Evolutionary conservation across 164 flowering plant species (phyloP), one percentile per base, ranked within the genome.

Genomic region (Umbilicus rupestris): DNA sequence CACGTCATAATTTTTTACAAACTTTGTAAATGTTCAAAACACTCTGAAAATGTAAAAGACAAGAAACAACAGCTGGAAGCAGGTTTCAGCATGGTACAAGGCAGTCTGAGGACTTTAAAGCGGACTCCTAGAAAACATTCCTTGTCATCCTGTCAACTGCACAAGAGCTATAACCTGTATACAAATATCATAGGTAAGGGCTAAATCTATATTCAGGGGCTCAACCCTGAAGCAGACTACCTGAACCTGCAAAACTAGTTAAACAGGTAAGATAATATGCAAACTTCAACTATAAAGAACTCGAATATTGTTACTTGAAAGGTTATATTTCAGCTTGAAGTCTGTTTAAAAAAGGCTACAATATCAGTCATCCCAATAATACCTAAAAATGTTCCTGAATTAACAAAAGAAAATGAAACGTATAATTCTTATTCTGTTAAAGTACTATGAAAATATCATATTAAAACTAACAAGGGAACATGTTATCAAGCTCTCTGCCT

Each of bases 181-280:
- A 75, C 67, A 79, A 79, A 79, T 76, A 66, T 65, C 76, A 76
- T 63, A 63, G 75, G 77, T 74, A 84, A 81, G 79, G 64, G 80
- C 75, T 73, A n/a, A 65, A 67, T 74, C 76, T 72, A 73, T 6
- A 39, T 69, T 5, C 66, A 74, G 67, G 45, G 30, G 76, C 31
- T 65, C 77, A 30, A 30, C 76, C 71, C 20, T 72, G 74, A 72
- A 76, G 81, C 86, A 83, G 84, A 79, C 72, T 73, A 77, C 83
- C 89, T 83, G 87, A 74, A 82, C 86, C 90, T 83, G 90, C 89
- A 85, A 83, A 82, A 84, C 86, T 82, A 57, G 46, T 65, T 59
- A 68, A 46, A 2, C 39, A 39, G 1, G 78, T 82, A 78, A 84
- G 82, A 75, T 68, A 29, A 63, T 22, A 62, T 16, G 33, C n/a